A percentile compares a stretch with the other conserved stretches of the same genome.
These are phyloP conservation scores for Penicillium longicatenatum DNA, from an alignment of 495 filamentous ascomycete species.

Conservation along the genomic window DNA sequence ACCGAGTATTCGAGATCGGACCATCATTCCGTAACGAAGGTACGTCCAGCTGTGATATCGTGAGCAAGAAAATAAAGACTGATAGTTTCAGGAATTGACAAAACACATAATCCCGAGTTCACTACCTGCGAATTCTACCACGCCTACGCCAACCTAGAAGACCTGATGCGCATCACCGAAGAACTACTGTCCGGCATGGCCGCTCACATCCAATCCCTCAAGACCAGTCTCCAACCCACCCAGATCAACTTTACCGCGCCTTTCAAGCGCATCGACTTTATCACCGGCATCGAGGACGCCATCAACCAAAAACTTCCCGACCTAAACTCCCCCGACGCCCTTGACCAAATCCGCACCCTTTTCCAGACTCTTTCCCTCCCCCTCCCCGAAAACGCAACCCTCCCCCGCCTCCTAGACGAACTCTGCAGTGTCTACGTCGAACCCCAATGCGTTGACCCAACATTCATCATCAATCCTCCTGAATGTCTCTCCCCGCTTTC, in stretches of 20 bases:
- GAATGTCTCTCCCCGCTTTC: constrained; percentile 89
- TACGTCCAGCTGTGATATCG: constrained; percentile 18
- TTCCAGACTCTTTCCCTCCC: constrained; percentile 57
- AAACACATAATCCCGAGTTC: constrained; percentile 95
- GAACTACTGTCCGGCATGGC: constrained; percentile 62
- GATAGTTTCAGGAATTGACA: constrained; percentile 62
- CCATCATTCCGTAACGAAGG: constrained; percentile 94
- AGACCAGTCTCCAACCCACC: constrained; percentile 50
- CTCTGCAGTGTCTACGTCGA: constrained; percentile 80
- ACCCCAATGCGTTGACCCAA: constrained; percentile 65
- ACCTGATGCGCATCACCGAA: constrained; percentile 76
- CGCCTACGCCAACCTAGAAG: constrained; percentile 75
- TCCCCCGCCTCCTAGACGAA: constrained; percentile 82
- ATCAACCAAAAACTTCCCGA: constrained; percentile 69
- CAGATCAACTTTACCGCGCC: constrained; percentile 60
- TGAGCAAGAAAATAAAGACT: constrained; percentile 1
- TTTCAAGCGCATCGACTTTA: constrained; percentile 75
- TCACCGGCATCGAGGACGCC: constrained; percentile 70
- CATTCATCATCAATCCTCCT: constrained; percentile 90
- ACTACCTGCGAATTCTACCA: constrained; percentile 96
- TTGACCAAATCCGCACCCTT: constrained; percentile 54
- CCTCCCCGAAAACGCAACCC: constrained; percentile 55
- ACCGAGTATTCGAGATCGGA: constrained; percentile 89
- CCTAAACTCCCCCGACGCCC: constrained; percentile 57
- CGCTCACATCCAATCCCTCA: constrained; percentile 48